Base-by-base conservation (phyloP, 2,329 filamentous ascomycete species). In the Cladosporium sp. region DNA sequence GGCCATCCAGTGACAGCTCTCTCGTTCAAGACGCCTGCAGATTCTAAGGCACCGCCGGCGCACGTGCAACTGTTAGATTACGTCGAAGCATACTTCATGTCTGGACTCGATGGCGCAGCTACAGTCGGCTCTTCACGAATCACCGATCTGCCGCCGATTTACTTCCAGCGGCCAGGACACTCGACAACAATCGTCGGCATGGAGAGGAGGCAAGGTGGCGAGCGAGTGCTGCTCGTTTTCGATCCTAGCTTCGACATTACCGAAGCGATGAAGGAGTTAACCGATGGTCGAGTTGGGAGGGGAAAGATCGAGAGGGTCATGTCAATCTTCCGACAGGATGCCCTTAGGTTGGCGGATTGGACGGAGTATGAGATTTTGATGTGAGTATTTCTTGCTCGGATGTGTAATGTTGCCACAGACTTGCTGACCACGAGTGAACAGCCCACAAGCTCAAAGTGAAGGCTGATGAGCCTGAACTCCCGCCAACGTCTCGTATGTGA, bases 141-240 rank as follows among this genome's bases (percentile, higher is more conserved):
- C 48, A 96, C 92, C 0, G 69, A 75, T 12, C 72, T 92, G 7
- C 84, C 92, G 33, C 91, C 93, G 0, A 84, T 97, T 35, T 97
- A 96, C 68, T 83, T 95, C 54, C 92, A 97, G 64, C 88, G 93
- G 59, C 82, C 83, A 78, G 88, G 90, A 2, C 92, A 97, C 66
- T 96, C 91, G 1, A 76, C 95, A 73, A 95, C 89, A 0, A 89
- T 97, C 45, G 76, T 97, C 49, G 92, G 92, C 0, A 76, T 95
- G 20, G 90, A 96, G 67, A 80, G 79, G 56, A 79, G 77, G 22
- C 73, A 69, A 29, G 77, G 85, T 52, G 86, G 86, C 20, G 72
- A 74, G 15, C 72, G 76, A 45, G 86, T 87, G 57, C 72, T 97
- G 15, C 73, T 97, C 0, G 86, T 95, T 11, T 95, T 95, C 64